Evolutionary conservation across 768 basidiomycete genomes (phyloP).

Genomic region (Lentinula sp.): DNA sequence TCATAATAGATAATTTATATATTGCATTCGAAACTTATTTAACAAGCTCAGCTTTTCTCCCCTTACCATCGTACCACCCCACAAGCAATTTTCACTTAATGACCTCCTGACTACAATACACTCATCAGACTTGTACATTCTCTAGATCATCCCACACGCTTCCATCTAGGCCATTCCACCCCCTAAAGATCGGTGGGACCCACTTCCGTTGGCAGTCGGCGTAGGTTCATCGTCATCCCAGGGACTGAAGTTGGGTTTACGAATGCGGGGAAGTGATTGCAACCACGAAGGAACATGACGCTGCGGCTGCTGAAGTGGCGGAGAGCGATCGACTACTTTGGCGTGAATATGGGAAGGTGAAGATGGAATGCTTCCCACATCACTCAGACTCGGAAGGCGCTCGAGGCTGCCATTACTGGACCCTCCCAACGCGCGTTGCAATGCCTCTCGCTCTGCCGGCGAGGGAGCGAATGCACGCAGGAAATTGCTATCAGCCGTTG

Average conservation of each 20-base stretch:
- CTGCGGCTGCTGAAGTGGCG: constrained; percentile 2
- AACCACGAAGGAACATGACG: constrained; percentile 58
- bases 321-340: constrained; percentile 16
- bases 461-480: constrained; percentile 86
- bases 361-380: constrained; percentile 68
- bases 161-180: background rate
- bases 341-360: constrained; percentile 54
- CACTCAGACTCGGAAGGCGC: constrained; percentile 70
- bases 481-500: constrained; percentile 41
- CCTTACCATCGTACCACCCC: background rate
- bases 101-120: background rate
- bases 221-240: constrained; percentile 69
- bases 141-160: background rate
- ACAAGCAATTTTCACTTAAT: background rate
- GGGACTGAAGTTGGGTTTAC: constrained; percentile 73
- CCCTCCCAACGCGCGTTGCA: constrained; percentile 72
- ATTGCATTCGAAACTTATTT: background rate
- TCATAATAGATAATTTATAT: background rate
- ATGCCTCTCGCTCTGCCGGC: constrained; percentile 78
- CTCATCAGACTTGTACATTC: background rate
- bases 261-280: constrained; percentile 55
- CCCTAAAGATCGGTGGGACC: background rate
- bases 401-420: constrained; percentile 69
- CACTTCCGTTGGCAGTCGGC: background rate
- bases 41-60: background rate